Percentiles rank a stretch among this genome's conserved stretches.
These are phyloP conservation scores for Starmerella riodocensis DNA, from an alignment of 805 yeast genomes.

Conservation along the genomic window DNA sequence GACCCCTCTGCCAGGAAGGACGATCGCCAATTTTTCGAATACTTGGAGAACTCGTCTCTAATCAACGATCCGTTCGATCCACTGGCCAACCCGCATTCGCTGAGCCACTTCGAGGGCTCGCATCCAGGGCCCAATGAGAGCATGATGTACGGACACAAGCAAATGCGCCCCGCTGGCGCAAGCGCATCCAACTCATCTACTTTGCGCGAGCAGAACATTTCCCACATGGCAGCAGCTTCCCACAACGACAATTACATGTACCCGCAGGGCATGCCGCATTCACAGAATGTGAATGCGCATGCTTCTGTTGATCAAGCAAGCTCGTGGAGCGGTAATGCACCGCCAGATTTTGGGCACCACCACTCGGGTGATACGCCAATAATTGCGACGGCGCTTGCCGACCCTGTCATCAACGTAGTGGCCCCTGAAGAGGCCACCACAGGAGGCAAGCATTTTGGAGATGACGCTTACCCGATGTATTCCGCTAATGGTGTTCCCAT, in stretches of 20 bases:
- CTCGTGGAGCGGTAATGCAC: no score
- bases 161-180: no score
- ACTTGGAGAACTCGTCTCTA: no score
- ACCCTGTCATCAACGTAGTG: slow-evolving; percentile 18
- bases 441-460: not conserved
- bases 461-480: slow-evolving; percentile 16
- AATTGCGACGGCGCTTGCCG: slow-evolving; percentile 1
- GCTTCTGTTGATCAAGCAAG: no score
- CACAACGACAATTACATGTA: no score
- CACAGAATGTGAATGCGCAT: no score
- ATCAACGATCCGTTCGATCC: not conserved
- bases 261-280: no score
- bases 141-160: not conserved
- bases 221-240: no score
- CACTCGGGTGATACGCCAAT: not conserved
- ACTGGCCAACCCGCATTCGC: not conserved
- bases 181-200: no score
- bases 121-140: not conserved
- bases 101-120: not conserved
- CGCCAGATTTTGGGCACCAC: not conserved
- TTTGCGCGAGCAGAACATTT: no score
- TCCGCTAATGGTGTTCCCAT: slow-evolving; percentile 14
- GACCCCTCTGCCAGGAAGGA: not conserved
- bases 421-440: slow-evolving; percentile 11
- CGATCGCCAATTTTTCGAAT: not conserved